Percentiles rank a stretch among this genome's conserved stretches.
Conservation (phyloP, 305 asterid genomes). For the Vinca major region DNA sequence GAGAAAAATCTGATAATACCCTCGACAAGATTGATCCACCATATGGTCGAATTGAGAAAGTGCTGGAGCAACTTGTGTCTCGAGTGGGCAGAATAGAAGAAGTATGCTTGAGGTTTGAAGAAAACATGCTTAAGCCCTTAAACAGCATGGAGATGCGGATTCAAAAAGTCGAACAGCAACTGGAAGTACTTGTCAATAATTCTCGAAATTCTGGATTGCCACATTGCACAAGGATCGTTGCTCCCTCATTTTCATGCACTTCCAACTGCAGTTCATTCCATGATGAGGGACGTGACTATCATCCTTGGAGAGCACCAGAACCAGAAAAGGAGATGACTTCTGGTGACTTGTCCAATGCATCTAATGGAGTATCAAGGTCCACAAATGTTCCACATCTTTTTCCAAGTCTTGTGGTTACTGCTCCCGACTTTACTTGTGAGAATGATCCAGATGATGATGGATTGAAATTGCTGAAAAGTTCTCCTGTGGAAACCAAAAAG, state of each 20-base stretch:
- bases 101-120: conserved; percentile 75
- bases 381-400: conserved; percentile 20
- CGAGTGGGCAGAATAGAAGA: conserved; percentile 75
- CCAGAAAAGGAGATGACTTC: conserved; percentile 34
- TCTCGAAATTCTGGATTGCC: conserved; percentile 34
- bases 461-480: conserved; percentile 18
- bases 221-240: conserved; percentile 45
- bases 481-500: conserved; percentile 34
- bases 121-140: conserved; percentile 71
- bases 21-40: conserved; percentile 17
- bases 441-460: conserved; percentile 40
- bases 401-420: conserved; percentile 57
- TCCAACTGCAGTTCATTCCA: conserved; percentile 51
- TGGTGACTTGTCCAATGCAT: conserved; percentile 23
- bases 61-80: conserved; percentile 61
- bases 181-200: conserved; percentile 49
- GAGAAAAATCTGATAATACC: conserved; percentile 9
- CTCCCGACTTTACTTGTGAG: conserved; percentile 65
- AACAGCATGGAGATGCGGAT: conserved; percentile 69
- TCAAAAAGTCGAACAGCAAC: conserved; percentile 64
- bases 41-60: conserved; percentile 36
- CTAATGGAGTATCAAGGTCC: conserved; percentile 24
- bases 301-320: conserved; percentile 31
- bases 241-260: conserved; percentile 64
- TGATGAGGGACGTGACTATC: conserved; percentile 35